Conservation (phyloP, 2,329 filamentous ascomycete species). For the Mollisia scopiformis region DNA sequence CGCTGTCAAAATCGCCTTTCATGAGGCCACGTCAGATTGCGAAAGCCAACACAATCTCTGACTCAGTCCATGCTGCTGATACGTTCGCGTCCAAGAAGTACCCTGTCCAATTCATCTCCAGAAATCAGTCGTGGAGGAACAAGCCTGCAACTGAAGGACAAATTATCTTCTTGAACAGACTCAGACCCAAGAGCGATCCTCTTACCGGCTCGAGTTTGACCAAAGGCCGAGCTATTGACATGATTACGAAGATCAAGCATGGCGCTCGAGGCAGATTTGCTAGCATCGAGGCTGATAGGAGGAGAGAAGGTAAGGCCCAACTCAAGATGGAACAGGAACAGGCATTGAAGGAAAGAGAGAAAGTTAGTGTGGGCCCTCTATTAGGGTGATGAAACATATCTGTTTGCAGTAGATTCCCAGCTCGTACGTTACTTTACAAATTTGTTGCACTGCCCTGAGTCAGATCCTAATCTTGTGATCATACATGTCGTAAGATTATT, state of each 20-base stretch:
- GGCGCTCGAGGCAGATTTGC: slow-evolving; percentile 71
- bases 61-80: slow-evolving; percentile 84
- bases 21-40: slow-evolving; percentile 72
- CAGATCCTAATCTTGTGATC: too few species aligned
- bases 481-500: too few species aligned
- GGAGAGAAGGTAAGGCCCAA: slow-evolving; percentile 46
- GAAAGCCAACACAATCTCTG: slow-evolving; percentile 64
- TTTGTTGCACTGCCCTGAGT: too few species aligned
- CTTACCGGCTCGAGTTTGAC: slow-evolving; percentile 62
- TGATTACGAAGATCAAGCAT: slow-evolving; percentile 91
- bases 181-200: slow-evolving; percentile 56
- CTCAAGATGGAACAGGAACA: slow-evolving; percentile 43
- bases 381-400: background rate
- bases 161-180: slow-evolving; percentile 70
- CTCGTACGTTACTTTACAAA: too few species aligned
- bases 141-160: slow-evolving; percentile 66
- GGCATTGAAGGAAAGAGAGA: slow-evolving; percentile 49
- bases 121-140: slow-evolving; percentile 70
- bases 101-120: slow-evolving; percentile 67
- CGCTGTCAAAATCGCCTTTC: slow-evolving; percentile 56
- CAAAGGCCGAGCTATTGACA: slow-evolving; percentile 82
- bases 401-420: background rate
- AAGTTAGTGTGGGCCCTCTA: slow-evolving; percentile 59
- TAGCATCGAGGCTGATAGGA: slow-evolving; percentile 54
- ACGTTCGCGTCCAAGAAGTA: slow-evolving; percentile 73